phyloP scores from a whole-genome alignment of 805 yeast genomes.

The Kazachstania kunashirensis region DNA sequence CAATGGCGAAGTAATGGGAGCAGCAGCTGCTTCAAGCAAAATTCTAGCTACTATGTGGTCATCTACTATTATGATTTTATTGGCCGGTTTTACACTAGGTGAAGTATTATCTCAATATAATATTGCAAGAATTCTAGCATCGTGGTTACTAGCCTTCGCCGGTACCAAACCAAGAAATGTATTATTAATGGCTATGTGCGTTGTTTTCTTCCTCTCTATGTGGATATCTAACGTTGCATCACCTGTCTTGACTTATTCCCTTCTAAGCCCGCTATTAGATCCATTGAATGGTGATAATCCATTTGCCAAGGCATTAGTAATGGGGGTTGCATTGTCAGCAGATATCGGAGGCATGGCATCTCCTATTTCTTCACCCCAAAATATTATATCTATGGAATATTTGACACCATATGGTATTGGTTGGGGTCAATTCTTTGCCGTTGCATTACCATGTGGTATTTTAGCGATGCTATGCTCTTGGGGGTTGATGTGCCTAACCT shows the following conservation, averaged over 20 bases:
- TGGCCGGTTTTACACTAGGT: constrained; percentile 92
- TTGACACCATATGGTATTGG: constrained; percentile 57
- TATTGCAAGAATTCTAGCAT: constrained; percentile 83
- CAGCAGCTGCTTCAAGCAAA: constrained; percentile 55
- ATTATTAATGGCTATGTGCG: constrained; percentile 70
- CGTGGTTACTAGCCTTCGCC: constrained; percentile 65
- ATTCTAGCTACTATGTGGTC: constrained; percentile 89
- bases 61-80: constrained; percentile 76
- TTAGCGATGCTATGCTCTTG: constrained; percentile 58
- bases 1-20: constrained; percentile 46
- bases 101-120: constrained; percentile 88
- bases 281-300: constrained; percentile 67
- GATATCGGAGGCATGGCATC: constrained; percentile 95
- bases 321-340: constrained; percentile 88
- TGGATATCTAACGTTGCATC: constrained; percentile 97
- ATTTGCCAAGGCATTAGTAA: constrained; percentile 72
- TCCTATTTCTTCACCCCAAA: constrained; percentile 94
- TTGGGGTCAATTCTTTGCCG: constrained; percentile 91
- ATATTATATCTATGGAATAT: constrained; percentile 77
- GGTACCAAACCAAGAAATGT: constrained; percentile 79
- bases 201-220: constrained; percentile 78
- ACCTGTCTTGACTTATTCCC: constrained; percentile 83
- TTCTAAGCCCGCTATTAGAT: constrained; percentile 76
- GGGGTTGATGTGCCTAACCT: constrained; percentile 52
- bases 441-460: constrained; percentile 73